Percentiles rank a stretch among this genome's conserved stretches.
phyloP scores from a whole-genome alignment of 495 filamentous ascomycete genomes.

The Trichoderma virens region DNA sequence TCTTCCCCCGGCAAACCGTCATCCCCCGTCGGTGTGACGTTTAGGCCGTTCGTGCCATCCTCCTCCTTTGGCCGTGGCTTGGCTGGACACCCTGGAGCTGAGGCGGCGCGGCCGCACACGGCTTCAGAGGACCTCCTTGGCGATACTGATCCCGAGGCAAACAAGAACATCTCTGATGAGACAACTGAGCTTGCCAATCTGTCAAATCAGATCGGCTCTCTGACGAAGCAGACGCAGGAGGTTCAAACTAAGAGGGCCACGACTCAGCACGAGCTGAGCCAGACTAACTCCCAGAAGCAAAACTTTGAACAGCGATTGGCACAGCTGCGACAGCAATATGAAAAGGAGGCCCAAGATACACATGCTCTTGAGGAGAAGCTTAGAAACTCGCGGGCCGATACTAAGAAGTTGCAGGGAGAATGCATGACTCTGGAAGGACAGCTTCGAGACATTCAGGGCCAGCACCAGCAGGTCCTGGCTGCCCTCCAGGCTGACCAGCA shows the following conservation, averaged over 20 bases:
- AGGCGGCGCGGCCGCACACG: constrained; percentile 48
- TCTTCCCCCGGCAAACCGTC: constrained; percentile 42
- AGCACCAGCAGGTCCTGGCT: constrained; percentile 66
- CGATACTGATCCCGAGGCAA: constrained; percentile 84
- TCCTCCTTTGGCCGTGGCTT: constrained; percentile 85
- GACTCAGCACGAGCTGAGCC: constrained; percentile 70
- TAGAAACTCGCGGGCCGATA: constrained; percentile 64
- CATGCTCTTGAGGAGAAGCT: constrained; percentile 79
- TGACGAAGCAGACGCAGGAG: constrained; percentile 89
- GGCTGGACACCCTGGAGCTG: constrained; percentile 69
- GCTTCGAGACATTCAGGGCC: constrained; percentile 75
- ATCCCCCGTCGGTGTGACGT: constrained; percentile 42
- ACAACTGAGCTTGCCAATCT: constrained; percentile 92
- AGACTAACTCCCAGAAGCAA: constrained; percentile 75
- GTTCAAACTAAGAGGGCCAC: constrained; percentile 71
- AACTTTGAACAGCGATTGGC: constrained; percentile 83
- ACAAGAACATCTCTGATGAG: constrained; percentile 77
- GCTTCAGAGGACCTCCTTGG: constrained; percentile 87
- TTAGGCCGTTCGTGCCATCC: constrained; percentile 86
- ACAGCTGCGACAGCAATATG: constrained; percentile 78
- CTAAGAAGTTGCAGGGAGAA: constrained; percentile 72
- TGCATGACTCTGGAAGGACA: constrained; percentile 72
- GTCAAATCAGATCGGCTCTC: constrained; percentile 84
- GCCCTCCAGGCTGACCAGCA: constrained; percentile 79
- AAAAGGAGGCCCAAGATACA: constrained; percentile 83